Percentiles rank a stretch among this genome's conserved stretches.
Conservation (phyloP, 352 stramenopile genomes). For the Discostella stelligera region DNA sequence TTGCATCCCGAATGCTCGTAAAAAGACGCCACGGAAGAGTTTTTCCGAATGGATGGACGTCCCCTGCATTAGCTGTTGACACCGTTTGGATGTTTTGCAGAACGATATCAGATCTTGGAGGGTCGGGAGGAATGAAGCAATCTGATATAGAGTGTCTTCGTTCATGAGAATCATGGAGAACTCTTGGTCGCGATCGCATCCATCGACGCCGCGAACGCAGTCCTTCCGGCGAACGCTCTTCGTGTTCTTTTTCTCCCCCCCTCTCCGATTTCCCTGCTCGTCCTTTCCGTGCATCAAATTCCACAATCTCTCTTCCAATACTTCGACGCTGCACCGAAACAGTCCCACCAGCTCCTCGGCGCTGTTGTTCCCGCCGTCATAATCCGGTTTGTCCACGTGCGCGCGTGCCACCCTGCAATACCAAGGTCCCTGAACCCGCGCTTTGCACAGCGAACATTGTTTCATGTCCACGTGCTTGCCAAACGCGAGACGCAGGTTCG, state of each 20-base stretch:
- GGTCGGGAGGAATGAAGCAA: conserved; percentile 30
- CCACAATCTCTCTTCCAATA: conserved; percentile 25
- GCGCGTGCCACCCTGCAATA: conserved; percentile 34
- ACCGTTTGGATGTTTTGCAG: conserved; percentile 32
- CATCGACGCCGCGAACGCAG: background rate
- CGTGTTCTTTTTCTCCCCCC: background rate
- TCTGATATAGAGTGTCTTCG: conserved; percentile 38
- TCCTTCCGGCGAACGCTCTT: conserved; percentile 2
- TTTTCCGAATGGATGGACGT: conserved; percentile 17
- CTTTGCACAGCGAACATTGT: conserved; percentile 35
- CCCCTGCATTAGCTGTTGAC: conserved; percentile 16
- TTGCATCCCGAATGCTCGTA: conserved; percentile 23
- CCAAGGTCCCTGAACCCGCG: conserved; percentile 26
- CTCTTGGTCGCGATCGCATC: conserved; percentile 1
- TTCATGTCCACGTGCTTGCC: conserved; percentile 34
- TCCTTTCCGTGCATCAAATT: background rate
- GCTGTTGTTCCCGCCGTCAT: conserved; percentile 35
- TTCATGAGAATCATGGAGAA: conserved; percentile 33
- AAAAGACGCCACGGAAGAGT: conserved; percentile 35
- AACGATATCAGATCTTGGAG: conserved; percentile 21
- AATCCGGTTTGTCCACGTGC: conserved; percentile 41
- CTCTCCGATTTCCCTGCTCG: background rate
- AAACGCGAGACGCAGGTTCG: conserved; percentile 27
- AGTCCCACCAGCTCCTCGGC: conserved; percentile 12
- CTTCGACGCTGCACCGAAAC: conserved; percentile 14